Evolutionary conservation across 495 filamentous ascomycete genomes (phyloP), one percentile per base, ranked within the genome.

Genomic region (Tuber indicum): DNA sequence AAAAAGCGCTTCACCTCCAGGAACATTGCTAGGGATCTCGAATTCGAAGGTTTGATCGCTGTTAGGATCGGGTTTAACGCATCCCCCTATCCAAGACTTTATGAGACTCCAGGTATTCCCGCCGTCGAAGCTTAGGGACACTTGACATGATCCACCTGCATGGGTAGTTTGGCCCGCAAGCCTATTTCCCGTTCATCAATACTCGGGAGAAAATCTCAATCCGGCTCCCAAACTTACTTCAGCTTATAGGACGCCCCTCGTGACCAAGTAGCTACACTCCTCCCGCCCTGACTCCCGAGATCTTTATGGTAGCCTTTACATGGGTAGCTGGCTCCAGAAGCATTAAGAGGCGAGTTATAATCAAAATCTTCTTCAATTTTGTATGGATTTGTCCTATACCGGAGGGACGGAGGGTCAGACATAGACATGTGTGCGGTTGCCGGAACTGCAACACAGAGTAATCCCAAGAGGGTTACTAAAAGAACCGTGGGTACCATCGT

Each of bases 61-160:
- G 19, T 72, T 73, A 7, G 81, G 79, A 45, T 85, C 62, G 16
- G 77, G 84, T 9, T 88, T 82, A 5, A 89, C 90, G 80, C 91
- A 92, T 43, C 87, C 88, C 36, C 90, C 90, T 10, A 89, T 84
- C 71, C 91, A 88, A 17, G 87, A 89, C 82, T 91, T 86, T 76
- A 92, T 89, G 78, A 91, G 90, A 74, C 88, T 86, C 84, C 88
- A 91, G 14, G 85, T 86, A 77, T 86, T 84, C 41, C 88, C 86
- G 74, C 85, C 84, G 81, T 92, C 90, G 72, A 88, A 89, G 36
- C 90, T 91, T 70, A 92, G 82, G 41, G 86, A 84, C 62, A 91
- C 84, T 77, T 92, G 91, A 82, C 91, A 92, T 8, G 90, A 91
- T 1, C 91, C 91, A 36, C 91, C 90, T 70, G 85, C 86, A 81